Base-by-base conservation (phyloP, 352 stramenopile genomes). In the Elongisporangium undulatum region DNA sequence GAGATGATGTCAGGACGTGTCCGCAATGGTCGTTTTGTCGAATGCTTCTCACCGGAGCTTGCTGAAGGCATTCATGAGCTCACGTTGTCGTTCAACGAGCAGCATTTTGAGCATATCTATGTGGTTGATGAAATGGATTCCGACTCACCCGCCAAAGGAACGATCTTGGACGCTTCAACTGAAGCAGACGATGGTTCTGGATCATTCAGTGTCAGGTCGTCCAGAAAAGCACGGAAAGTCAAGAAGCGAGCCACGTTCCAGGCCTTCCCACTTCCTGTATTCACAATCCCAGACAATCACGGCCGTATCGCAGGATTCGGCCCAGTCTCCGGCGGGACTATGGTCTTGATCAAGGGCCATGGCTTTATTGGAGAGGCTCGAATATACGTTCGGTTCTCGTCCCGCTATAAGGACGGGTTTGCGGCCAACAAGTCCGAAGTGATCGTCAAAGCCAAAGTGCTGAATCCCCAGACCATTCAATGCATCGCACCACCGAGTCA, bases 321-420 rank as follows among this genome's bases (percentile, higher is more conserved):
- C 0, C 56, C 78, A 8, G 62, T 75, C 2, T 66, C 69, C 8
- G 81, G 77, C 1, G 78, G 78, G 0, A 86, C 81, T 2, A 56
- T 73, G 2, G 72, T 89, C 15, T 24, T 73, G 10, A 79, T 89
- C 29, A 87, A 78, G n/a, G 82, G 82, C 5, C 54, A 59, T 7
- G 81, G 78, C 0, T 90, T 90, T 22, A 82, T 89, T 3, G 49
- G 64, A 1, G 74, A 85, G 9, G 81, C 77, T 0, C 81, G 79
- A 49, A 86, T 89, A 17, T 89, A 85, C 51, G 78, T 89, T 9
- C 75, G 74, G 10, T 89, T 91, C 34, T 71, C 62, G n/a, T 88
- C 72, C 0, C 48, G 62, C n/a, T 71, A 74, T 23, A 57, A 61
- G 1, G 67, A 77, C 20, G 68, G 64, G 0, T 76, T 87, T 22